These are phyloP conservation scores for Dittrichia graveolens DNA, from an alignment of 129 eudicot species.

Conservation along the genomic window DNA sequence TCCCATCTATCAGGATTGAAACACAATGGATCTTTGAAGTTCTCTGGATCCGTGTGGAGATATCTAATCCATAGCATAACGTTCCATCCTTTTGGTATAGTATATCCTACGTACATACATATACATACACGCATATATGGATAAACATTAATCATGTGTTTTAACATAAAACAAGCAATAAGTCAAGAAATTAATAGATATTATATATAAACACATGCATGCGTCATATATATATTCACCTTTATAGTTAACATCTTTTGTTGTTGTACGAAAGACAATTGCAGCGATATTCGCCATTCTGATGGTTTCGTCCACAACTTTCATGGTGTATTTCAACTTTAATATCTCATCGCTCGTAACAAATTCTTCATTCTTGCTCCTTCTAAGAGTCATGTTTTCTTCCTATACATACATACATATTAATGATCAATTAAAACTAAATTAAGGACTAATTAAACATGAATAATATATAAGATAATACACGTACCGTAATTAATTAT, in stretches of 20 bases:
- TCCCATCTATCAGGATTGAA: constrained; percentile 63
- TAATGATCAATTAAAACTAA: too few relatives aligned
- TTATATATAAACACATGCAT: too few relatives aligned
- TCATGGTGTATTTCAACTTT: constrained; percentile 46
- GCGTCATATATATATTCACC: constrained; percentile 20
- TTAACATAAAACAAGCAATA: background rate
- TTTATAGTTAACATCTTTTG: constrained; percentile 40
- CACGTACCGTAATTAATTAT: background rate
- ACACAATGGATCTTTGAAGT: constrained; percentile 49
- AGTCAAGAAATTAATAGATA: background rate
- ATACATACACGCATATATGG: too few relatives aligned
- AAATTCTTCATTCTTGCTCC: constrained; percentile 30
- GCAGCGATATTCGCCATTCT: constrained; percentile 46
- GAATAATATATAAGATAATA: background rate
- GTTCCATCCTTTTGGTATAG: constrained; percentile 54
- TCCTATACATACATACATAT: constrained; percentile 12
- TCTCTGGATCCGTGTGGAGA: constrained; percentile 47
- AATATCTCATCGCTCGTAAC: constrained; percentile 52
- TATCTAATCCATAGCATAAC: constrained; percentile 46
- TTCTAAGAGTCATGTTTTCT: constrained; percentile 32
- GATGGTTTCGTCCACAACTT: constrained; percentile 51
- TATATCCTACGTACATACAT: constrained; percentile 29
- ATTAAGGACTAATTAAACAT: background rate
- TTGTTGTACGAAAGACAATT: constrained; percentile 36
- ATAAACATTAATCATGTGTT: background rate